Evolutionary conservation across 805 yeast genomes (phyloP), one percentile per base, ranked within the genome.

Genomic region (Ogataea neopini): DNA sequence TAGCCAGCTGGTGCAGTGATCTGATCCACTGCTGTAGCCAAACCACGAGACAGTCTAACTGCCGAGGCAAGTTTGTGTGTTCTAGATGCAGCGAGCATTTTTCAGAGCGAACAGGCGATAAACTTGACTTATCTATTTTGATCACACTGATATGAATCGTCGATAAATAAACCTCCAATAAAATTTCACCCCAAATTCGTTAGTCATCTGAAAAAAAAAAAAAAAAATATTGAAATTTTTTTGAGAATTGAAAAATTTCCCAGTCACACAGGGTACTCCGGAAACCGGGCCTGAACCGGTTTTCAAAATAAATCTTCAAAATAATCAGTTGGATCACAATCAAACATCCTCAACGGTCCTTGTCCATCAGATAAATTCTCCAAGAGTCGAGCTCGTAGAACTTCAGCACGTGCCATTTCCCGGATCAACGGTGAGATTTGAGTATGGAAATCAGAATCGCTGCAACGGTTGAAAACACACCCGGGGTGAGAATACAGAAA

Each of bases 1-100:
- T 69, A 83, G 40, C 83, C 87, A 13, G 71, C 61, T 4, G 96
- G 90, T 7, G 82, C 76, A 22, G 49, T 52, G 40, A 62, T 54
- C 20, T 54, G 49, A 40, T 58, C 61, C 36, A 59, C 26, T 8
- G 64, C 45, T 15, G 66, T 59, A 15, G 66, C 66, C 44, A 61
- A 52, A 4, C 50, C 40, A 48, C 66, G 66, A 14, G 52, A 43
- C n/a, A 34, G 48, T 19, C 43, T 44, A 41, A 39, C 28, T 25
- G 36, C 19, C 28, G 40, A 17, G 22, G 52, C 40, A 20, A 43
- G 41, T 25, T 46, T 44, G 40, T 40, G 26, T 22, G 30, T 40
- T 40, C 46, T 34, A 6, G 40, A 37, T 5, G 54, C 45, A 43
- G 47, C 51, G 33, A 55, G 39, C 56, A 52, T 40, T 18, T 6